A percentile compares a stretch with the other conserved stretches of the same genome.
These are phyloP conservation scores for Yamadazyma dushanensis DNA, from an alignment of 1,139 yeast genomes.

Conservation along the genomic window DNA sequence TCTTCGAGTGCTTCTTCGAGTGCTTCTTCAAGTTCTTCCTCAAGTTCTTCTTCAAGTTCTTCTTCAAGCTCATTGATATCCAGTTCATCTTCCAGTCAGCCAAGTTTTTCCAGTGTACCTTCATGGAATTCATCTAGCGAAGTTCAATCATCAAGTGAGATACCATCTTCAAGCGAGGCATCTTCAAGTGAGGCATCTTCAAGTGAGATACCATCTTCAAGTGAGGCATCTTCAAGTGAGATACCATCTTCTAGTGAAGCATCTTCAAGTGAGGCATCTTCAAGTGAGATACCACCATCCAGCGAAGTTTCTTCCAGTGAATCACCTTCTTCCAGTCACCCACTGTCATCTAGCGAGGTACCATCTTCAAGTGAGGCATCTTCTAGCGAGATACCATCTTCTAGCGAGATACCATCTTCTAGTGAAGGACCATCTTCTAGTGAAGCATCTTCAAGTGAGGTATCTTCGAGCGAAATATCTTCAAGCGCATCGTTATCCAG, in stretches of 20 bases:
- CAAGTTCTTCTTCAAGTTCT: no score
- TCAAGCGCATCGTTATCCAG: no score
- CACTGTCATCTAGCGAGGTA: constrained; percentile 7
- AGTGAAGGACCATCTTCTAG: constrained; percentile 1
- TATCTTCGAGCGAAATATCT: not conserved
- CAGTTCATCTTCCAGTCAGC: no score
- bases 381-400: constrained; percentile 5
- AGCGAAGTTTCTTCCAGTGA: constrained; percentile 5
- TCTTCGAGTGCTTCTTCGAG: no score
- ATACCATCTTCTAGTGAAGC: no score
- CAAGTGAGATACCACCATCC: not conserved
- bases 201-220: constrained; percentile 6
- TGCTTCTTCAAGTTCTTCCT: no score
- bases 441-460: no score
- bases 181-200: constrained; percentile 8
- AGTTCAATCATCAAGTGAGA: constrained; percentile 5
- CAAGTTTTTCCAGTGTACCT: no score
- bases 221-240: constrained; percentile 1
- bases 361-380: constrained; percentile 2
- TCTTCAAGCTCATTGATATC: no score
- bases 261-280: not conserved
- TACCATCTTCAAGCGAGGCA: constrained; percentile 6
- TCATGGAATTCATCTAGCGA: no score
- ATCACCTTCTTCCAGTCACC: constrained; percentile 7
- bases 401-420: constrained; percentile 5